phyloP scores from a whole-genome alignment of 768 basidiomycete species.

The Lepiota venenata region DNA sequence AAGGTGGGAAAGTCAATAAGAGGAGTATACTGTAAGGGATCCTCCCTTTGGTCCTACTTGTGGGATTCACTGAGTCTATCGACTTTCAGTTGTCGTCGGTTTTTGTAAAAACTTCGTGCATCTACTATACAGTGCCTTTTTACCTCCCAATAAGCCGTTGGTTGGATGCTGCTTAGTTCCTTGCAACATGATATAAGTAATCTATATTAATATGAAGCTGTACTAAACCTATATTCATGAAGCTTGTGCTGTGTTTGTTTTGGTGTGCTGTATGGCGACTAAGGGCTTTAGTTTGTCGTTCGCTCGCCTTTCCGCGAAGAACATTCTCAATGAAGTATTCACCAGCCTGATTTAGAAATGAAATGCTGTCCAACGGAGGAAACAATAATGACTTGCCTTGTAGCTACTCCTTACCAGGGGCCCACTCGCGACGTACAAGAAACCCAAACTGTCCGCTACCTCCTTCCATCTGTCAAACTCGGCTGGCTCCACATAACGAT shows the following conservation, averaged over 20 bases:
- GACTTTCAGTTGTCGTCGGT: no score
- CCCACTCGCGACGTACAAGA: slow-evolving; percentile 96
- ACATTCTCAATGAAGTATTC: slow-evolving; percentile 96
- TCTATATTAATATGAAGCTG: background rate
- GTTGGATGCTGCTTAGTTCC: no score
- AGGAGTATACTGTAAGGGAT: no score
- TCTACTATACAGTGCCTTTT: no score
- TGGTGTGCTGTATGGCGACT: background rate
- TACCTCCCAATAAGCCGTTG: no score
- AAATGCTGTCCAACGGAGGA: slow-evolving; percentile 5
- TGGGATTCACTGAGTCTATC: no score
- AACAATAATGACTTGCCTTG: slow-evolving; percentile 59
- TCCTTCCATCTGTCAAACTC: slow-evolving; percentile 93
- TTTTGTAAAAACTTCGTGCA: no score
- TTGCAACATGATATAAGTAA: no score
- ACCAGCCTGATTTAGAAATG: slow-evolving; percentile 66
- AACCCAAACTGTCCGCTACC: slow-evolving; percentile 90
- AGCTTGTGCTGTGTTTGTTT: background rate
- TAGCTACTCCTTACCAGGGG: slow-evolving; percentile 96
- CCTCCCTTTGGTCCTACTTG: no score
- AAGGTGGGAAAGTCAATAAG: no score
- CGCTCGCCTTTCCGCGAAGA: slow-evolving; percentile 53
- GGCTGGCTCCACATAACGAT: slow-evolving; percentile 89
- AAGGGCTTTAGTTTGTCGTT: slow-evolving; percentile 16
- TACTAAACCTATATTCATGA: background rate